Evolutionary conservation across 169 alveolate genomes (phyloP), one percentile per base, ranked within the genome.

Genomic region (Eimeria necatrix): DNA sequence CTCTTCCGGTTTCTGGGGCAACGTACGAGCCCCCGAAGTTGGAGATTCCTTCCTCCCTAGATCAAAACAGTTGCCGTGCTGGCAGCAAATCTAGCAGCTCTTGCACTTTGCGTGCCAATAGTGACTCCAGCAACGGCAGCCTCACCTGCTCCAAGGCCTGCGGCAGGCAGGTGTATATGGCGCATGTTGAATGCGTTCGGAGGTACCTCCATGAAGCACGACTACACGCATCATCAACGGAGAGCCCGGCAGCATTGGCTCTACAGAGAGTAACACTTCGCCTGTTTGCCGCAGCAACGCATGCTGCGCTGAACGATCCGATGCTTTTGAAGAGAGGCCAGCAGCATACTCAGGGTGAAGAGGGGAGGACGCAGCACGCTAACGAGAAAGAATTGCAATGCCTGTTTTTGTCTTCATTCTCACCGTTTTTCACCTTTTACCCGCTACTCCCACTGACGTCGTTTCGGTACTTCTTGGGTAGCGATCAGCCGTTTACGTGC

Each of bases 1-100:
- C 78, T 5, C 60, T 83, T 9, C 91, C 91, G 20, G 56, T 52
- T 3, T 83, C 91, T 5, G 91, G 91, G 59, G 76, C 73, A 83
- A 32, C 91, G 32, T 83, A 83, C 91, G 91, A 83, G 76, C 91
- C 91, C 4, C 91, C 78, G 18, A 73, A 26, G 4, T 68, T 83
- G n/a, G 59, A 83, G 12, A n/a, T 32, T 16, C 41, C 24, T 26
- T 0, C 32, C 49, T 83, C 78, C 4, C 59, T 10, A 24, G 89
- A 49, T 46, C 52, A 51, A 83, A 7, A 4, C 4, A 60, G 24
- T 18, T 49, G 20, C 48, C 32, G 9, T 9, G 48, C 56, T 24
- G 73, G 74, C 90, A 81, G 90, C 90, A 81, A 52, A 70, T n/a
- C 53, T 51, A 53, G 26, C 73, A 80, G 70, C 70, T 14, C 22